These are phyloP conservation scores for Mortierella hygrophila DNA, from an alignment of 192 early-diverging fungal genomes.

Conservation along the genomic window DNA sequence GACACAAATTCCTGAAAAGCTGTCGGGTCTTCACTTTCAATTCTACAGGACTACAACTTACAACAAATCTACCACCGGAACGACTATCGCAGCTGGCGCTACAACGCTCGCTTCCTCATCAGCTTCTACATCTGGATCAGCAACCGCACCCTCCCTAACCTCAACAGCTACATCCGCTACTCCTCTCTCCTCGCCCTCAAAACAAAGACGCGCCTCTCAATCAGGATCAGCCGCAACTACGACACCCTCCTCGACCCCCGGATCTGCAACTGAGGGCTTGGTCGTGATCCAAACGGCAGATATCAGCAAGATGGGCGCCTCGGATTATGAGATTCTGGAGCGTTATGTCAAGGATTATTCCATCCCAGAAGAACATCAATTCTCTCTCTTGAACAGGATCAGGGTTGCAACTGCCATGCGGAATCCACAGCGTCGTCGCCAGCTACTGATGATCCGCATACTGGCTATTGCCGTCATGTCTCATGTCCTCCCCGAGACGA, in stretches of 20 bases:
- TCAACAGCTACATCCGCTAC: constrained; percentile 20
- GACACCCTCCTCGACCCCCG: background rate
- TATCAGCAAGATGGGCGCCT: constrained; percentile 34
- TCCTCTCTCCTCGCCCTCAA: constrained; percentile 19
- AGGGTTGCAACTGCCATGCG: constrained; percentile 76
- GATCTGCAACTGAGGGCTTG: constrained; percentile 61
- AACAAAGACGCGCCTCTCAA: constrained; percentile 37
- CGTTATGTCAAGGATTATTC: constrained; percentile 75
- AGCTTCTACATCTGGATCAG: background rate
- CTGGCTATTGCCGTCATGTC: constrained; percentile 84
- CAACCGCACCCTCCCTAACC: constrained; percentile 3
- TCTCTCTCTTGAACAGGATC: constrained; percentile 83
- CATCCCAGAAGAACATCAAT: constrained; percentile 81
- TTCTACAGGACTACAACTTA: constrained; percentile 69
- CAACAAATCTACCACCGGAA: constrained; percentile 9
- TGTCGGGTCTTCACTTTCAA: constrained; percentile 65
- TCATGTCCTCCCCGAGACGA: constrained; percentile 71
- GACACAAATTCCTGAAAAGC: constrained; percentile 54
- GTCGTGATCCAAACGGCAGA: constrained; percentile 68
- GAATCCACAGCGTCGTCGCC: constrained; percentile 60
- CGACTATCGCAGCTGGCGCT: background rate
- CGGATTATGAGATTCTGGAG: constrained; percentile 68
- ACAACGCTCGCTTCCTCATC: background rate
- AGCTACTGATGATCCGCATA: constrained; percentile 81
- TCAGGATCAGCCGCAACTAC: constrained; percentile 26